A percentile compares a stretch with the other conserved stretches of the same genome.
phyloP scores from a whole-genome alignment of 768 basidiomycete genomes.

The Suillus subaureus region DNA sequence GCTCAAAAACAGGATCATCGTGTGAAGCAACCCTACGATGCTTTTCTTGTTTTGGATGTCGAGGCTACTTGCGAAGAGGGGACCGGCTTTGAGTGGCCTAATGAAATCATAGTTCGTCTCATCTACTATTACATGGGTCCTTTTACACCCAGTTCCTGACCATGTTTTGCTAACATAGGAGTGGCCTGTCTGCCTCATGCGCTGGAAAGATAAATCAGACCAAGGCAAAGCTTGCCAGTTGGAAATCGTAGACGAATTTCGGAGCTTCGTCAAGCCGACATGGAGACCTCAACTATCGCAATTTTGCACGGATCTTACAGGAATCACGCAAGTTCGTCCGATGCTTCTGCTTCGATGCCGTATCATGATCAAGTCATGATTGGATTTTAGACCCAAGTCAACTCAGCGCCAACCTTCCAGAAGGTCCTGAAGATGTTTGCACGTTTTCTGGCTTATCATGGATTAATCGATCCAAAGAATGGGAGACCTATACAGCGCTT shows the following conservation, averaged over 20 bases:
- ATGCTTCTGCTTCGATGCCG: slow-evolving; percentile 11
- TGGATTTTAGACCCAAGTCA: slow-evolving; percentile 70
- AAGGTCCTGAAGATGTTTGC: slow-evolving; percentile 65
- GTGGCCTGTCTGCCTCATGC: slow-evolving; percentile 88
- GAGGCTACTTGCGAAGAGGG: slow-evolving; percentile 81
- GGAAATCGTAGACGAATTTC: slow-evolving; percentile 79
- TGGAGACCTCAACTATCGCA: slow-evolving; percentile 81
- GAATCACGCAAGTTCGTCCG: slow-evolving; percentile 83
- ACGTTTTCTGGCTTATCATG: slow-evolving; percentile 69
- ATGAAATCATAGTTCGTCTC: slow-evolving; percentile 88
- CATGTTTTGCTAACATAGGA: slow-evolving; percentile 54
- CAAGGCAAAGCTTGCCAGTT: slow-evolving; percentile 57
- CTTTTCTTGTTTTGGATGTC: slow-evolving; percentile 87
- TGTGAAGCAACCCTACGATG: slow-evolving; percentile 60
- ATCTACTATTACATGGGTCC: slow-evolving; percentile 9
- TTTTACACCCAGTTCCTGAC: slow-evolving; percentile 12
- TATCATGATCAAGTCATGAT: slow-evolving; percentile 14
- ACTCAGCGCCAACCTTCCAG: slow-evolving; percentile 75
- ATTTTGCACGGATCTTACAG: slow-evolving; percentile 88
- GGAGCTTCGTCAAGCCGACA: slow-evolving; percentile 83
- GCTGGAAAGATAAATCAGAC: slow-evolving; percentile 68
- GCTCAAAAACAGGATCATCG: slow-evolving; percentile 16
- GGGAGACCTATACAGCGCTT: slow-evolving; percentile 62
- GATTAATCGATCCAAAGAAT: slow-evolving; percentile 62
- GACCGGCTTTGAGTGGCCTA: slow-evolving; percentile 77